Evolutionary conservation across 208 protist species (phyloP).

Genomic region (Strigomonas galati): DNA sequence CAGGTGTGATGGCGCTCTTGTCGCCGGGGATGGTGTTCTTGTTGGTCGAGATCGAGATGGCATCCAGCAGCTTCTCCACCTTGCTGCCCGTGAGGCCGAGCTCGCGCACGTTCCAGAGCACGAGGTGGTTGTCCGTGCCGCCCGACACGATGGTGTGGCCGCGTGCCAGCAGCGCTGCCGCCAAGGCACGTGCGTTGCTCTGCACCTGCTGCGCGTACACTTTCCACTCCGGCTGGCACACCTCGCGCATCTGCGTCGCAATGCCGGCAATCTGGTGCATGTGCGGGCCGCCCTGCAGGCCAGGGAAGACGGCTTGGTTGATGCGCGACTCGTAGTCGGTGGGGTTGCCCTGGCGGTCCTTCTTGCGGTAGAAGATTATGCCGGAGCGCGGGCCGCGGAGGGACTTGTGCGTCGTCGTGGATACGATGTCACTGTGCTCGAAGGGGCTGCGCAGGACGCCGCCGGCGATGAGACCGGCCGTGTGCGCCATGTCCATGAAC

Average conservation of each 20-base stretch:
- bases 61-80: constrained; percentile 94
- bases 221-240: constrained; percentile 90
- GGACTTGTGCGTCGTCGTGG: constrained; percentile 99
- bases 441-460: constrained; percentile 92
- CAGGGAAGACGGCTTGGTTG: constrained; percentile 98
- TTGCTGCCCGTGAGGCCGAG: constrained; percentile 94
- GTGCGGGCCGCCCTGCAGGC: constrained; percentile 98
- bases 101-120: constrained; percentile 96
- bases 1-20: constrained; percentile 88
- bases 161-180: constrained; percentile 54
- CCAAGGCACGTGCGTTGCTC: constrained; percentile 84
- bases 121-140: constrained; percentile 98
- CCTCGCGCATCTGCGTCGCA: constrained; percentile 95
- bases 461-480: constrained; percentile 92
- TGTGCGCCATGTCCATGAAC: constrained; percentile 99
- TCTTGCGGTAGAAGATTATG: constrained; percentile 98
- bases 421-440: constrained; percentile 96
- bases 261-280: constrained; percentile 97
- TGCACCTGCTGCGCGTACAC: constrained; percentile 92
- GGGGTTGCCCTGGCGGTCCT: constrained; percentile 51
- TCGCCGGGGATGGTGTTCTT: constrained; percentile 98
- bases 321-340: constrained; percentile 92
- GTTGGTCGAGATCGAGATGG: constrained; percentile 94
- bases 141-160: constrained; percentile 94
- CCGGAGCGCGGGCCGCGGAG: constrained; percentile 97